A percentile compares a stretch with the other conserved stretches of the same genome.
These are phyloP conservation scores for Kazachstania africana DNA, from an alignment of 805 yeast species.

Conservation along the genomic window DNA sequence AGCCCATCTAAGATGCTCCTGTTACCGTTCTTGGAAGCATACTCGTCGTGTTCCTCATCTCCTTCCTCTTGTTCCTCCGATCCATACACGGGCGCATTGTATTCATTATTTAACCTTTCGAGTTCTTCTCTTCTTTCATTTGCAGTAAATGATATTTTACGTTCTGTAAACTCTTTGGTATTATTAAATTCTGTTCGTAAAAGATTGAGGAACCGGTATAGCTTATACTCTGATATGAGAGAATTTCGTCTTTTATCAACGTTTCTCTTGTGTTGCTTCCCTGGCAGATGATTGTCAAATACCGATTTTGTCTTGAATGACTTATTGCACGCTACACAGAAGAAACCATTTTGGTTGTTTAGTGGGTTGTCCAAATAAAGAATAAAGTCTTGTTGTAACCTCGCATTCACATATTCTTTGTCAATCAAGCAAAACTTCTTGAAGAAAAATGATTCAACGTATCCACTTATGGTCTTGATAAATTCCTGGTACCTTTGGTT, in stretches of 20 bases:
- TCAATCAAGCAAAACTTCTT: conserved; percentile 40
- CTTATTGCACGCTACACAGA: conserved; percentile 55
- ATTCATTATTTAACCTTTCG: conserved; percentile 29
- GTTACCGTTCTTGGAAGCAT: conserved; percentile 11
- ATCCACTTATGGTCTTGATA: conserved; percentile 33
- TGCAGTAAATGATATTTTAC: conserved; percentile 56
- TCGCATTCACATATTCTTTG: conserved; percentile 11
- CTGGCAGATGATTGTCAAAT: conserved; percentile 54
- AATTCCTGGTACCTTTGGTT: conserved; percentile 33
- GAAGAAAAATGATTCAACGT: conserved; percentile 37
- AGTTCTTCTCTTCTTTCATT: conserved; percentile 52
- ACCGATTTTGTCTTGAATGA: conserved; percentile 53
- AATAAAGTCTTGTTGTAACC: conserved; percentile 4
- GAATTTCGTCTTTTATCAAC: conserved; percentile 15
- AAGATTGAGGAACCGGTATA: conserved; percentile 28
- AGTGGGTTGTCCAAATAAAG: conserved; percentile 14
- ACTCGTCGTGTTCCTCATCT: conserved; percentile 5
- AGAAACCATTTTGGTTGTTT: conserved; percentile 24
- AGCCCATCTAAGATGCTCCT: conserved; percentile 8
- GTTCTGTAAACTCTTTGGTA: conserved; percentile 52
- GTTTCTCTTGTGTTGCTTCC: conserved; percentile 64
- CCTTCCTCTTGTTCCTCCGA: conserved; percentile 31
- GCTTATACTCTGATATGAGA: conserved; percentile 29
- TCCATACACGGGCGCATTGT: conserved; percentile 28
- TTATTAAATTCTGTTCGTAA: conserved; percentile 32